Percentiles rank a stretch among this genome's conserved stretches.
Conservation (phyloP, 495 filamentous ascomycete genomes). For the Aspergillus mulundensis region DNA sequence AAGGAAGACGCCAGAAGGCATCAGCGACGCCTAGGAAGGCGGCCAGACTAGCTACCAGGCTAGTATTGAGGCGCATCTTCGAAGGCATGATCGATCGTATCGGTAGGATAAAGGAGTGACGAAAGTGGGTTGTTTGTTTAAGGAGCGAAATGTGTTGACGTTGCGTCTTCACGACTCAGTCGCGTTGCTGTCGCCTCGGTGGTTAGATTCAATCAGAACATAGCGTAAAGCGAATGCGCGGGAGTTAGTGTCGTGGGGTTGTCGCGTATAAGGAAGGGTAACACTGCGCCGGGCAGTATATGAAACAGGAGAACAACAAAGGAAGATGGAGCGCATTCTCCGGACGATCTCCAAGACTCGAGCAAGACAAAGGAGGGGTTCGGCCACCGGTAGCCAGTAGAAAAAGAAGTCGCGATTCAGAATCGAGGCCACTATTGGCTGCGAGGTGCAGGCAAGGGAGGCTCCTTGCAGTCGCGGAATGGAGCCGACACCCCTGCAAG, state of each 20-base stretch:
- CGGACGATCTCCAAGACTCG: not conserved
- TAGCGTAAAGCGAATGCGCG: not conserved
- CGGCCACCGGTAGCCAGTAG: not conserved
- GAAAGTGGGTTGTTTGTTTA: constrained; percentile 8
- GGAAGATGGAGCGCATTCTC: not conserved
- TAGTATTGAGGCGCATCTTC: constrained; percentile 19
- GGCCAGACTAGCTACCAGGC: constrained; percentile 28
- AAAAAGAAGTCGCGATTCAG: not conserved
- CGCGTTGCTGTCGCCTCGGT: constrained; percentile 17
- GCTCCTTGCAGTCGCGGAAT: constrained; percentile 16
- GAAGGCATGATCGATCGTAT: constrained; percentile 16
- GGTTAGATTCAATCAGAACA: constrained; percentile 11
- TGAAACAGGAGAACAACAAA: constrained; percentile 1
- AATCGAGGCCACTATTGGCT: constrained; percentile 13
- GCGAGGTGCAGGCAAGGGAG: constrained; percentile 13
- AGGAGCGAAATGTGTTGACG: constrained; percentile 14
- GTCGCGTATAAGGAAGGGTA: not conserved
- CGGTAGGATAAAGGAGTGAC: constrained; percentile 16
- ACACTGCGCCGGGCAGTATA: not conserved
- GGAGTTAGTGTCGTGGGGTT: not conserved
- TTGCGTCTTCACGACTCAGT: constrained; percentile 7
- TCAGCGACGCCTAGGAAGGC: constrained; percentile 36
- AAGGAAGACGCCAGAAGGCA: constrained; percentile 90
- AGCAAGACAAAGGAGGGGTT: not conserved
- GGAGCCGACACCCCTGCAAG: not conserved